These are phyloP conservation scores for Xerocomellus chrysenteron DNA, from an alignment of 768 basidiomycete species.

Conservation along the genomic window DNA sequence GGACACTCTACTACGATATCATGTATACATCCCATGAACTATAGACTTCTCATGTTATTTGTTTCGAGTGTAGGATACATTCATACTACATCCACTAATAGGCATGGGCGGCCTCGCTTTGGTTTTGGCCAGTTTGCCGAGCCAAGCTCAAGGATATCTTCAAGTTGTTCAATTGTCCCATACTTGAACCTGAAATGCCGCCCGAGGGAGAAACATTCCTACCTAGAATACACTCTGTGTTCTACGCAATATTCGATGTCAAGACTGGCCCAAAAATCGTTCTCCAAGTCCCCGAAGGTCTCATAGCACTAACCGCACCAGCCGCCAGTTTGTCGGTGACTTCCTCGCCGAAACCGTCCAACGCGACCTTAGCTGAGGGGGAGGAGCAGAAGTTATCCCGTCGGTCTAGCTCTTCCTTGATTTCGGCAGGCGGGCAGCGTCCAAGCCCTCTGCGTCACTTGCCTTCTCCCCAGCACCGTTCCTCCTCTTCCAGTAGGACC, in stretches of 20 bases:
- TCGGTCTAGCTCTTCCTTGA: conserved; percentile 51
- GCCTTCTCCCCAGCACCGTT: conserved; percentile 47
- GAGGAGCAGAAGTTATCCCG: conserved; percentile 43
- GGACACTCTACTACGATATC: conserved; percentile 6
- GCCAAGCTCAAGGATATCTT: too few relatives aligned
- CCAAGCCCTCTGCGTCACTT: conserved; percentile 42
- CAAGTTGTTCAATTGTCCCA: too few relatives aligned
- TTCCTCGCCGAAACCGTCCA: conserved; percentile 37
- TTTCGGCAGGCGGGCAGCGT: conserved; percentile 47
- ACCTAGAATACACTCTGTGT: conserved; percentile 80
- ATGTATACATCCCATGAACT: conserved; percentile 24
- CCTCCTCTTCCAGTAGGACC: conserved; percentile 47
- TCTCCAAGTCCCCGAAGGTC: conserved; percentile 91
- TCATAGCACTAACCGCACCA: conserved; percentile 54
- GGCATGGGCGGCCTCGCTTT: too few relatives aligned
- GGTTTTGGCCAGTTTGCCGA: too few relatives aligned
- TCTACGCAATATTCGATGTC: conserved; percentile 92
- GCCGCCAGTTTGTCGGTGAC: conserved; percentile 29
- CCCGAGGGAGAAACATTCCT: conserved; percentile 67
- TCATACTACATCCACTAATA: not conserved
- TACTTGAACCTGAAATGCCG: conserved; percentile 31
- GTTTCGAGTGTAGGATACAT: not conserved
- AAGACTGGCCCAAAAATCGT: conserved; percentile 84
- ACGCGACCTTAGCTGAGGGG: conserved; percentile 27
- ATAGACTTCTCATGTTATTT: not conserved